Percentiles rank a stretch among this genome's conserved stretches.
phyloP scores from a whole-genome alignment of 176 grass and related monocot species.

The Puya raimondii region DNA sequence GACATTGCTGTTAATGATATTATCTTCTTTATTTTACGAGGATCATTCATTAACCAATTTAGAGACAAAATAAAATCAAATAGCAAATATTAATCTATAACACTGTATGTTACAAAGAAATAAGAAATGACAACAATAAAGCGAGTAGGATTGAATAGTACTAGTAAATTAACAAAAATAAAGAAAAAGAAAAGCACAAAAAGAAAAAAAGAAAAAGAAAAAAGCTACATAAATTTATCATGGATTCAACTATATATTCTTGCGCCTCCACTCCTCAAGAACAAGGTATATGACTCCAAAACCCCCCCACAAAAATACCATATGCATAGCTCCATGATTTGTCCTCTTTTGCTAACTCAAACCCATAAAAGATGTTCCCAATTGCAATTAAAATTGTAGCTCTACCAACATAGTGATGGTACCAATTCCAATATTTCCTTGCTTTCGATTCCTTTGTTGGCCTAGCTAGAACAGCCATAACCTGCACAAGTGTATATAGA shows the following conservation, averaged over 20 bases:
- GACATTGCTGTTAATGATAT: too few relatives aligned
- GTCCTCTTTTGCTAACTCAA: conserved; percentile 19
- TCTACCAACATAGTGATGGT: conserved; percentile 29
- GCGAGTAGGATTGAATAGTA: not conserved
- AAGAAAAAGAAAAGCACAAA: not conserved
- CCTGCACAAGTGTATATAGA: not conserved
- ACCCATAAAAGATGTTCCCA: conserved; percentile 31
- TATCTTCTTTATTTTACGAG: too few relatives aligned
- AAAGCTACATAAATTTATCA: not conserved
- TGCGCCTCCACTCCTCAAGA: conserved; percentile 29
- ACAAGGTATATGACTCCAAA: conserved; percentile 18
- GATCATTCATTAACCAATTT: too few relatives aligned
- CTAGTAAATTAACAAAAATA: not conserved
- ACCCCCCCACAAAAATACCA: conserved; percentile 13
- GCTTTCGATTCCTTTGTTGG: conserved; percentile 4
- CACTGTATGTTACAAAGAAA: not conserved
- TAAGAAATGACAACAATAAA: not conserved
- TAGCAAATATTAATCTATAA: not conserved
- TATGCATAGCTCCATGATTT: conserved; percentile 28
- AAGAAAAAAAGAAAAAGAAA: not conserved
- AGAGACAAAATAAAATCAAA: too few relatives aligned
- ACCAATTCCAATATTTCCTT: conserved; percentile 41
- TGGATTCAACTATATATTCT: not conserved
- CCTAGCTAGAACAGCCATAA: conserved; percentile 4
- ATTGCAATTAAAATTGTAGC: conserved; percentile 16